Evolutionary conservation across 352 stramenopile genomes (phyloP), one percentile per base, ranked within the genome.

Genomic region (Pythium apleroticum): DNA sequence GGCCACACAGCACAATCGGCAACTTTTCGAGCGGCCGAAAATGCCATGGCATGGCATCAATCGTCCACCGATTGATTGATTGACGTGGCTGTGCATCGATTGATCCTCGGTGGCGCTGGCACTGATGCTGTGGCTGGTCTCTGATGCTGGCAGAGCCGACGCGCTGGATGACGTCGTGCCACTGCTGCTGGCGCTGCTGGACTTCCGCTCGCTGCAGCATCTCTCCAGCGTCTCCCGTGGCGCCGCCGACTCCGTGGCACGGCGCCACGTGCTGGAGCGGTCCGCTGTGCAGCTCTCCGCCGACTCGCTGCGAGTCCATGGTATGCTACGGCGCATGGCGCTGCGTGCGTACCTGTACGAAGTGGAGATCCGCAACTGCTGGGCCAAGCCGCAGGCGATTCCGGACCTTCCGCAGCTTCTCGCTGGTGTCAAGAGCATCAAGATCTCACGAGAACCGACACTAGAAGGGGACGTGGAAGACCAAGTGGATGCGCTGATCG

Each of bases 171-270:
- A 69, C 49, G 27, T 59, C 17, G 14, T 64, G 19, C 48, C 45
- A 9, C 27, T 61, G 9, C 28, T 65, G 37, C 56, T 70, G 3
- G 57, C 43, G 14, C 59, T 50, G 19, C 30, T 70, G 22, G 63
- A 70, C 56, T 60, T 49, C 20, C 37, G 30, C 14, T 65, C 56
- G 37, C 24, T 61, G 1, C 43, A 50, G 48, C 35, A 49, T 9
- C 56, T 70, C 35, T 70, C 63, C n/a, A 52, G 55, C 17, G 41
- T 64, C n/a, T 63, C 37, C 9, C 63, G 63, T 12, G 28, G 8
- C 28, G 56, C 54, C 3, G 27, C 49, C 10, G 27, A 9, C 2
- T 70, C 63, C 9, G 15, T 12, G 1, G 15, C 64, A 4, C 49
- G 63, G 9, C 31, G 25, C 1, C n/a, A 20, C n/a, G 19, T 57